These are phyloP conservation scores for Dunaliella sp. DNA, from an alignment of 139 green algal species.

Conservation along the genomic window DNA sequence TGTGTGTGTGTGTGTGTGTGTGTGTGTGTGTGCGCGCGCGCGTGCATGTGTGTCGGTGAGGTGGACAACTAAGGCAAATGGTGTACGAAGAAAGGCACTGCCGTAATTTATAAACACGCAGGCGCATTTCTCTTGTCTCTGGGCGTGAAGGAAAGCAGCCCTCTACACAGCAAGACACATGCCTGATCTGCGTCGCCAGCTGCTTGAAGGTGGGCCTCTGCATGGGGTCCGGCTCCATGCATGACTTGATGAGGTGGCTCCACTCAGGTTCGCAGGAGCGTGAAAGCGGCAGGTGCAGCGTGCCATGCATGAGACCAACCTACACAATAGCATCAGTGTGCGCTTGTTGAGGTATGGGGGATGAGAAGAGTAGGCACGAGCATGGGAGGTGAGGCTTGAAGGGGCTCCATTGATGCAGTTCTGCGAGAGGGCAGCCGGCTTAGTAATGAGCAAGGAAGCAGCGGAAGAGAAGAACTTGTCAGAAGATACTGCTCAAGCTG, in stretches of 20 bases:
- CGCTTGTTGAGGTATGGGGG: too few species aligned
- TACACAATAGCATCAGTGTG: too few species aligned
- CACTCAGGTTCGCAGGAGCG: slow-evolving; percentile 77
- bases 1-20: not conserved
- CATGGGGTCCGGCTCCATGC: slow-evolving; percentile 67
- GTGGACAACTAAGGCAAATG: not conserved
- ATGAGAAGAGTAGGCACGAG: too few species aligned
- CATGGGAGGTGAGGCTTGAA: too few species aligned
- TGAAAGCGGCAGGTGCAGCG: slow-evolving; percentile 63
- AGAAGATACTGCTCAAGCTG: too few species aligned
- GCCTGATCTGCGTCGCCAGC: slow-evolving; percentile 43
- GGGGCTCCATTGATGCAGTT: too few species aligned
- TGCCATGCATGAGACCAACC: slow-evolving; percentile 49
- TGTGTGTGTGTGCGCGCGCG: not conserved
- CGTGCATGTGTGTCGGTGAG: not conserved
- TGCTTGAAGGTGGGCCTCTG: slow-evolving; percentile 63
- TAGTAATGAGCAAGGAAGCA: too few species aligned
- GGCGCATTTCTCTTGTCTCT: not conserved
- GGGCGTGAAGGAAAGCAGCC: too few species aligned
- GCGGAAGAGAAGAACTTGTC: too few species aligned
- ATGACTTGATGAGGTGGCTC: slow-evolving; percentile 67
- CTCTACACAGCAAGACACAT: too few species aligned
- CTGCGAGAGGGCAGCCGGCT: too few species aligned
- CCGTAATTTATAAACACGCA: too few species aligned
- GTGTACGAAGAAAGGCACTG: not conserved